Percentiles rank a stretch among this genome's conserved stretches.
Evolutionary conservation across 176 grass and related monocot genomes (phyloP).

Genomic region (Saccharum spontaneum): DNA sequence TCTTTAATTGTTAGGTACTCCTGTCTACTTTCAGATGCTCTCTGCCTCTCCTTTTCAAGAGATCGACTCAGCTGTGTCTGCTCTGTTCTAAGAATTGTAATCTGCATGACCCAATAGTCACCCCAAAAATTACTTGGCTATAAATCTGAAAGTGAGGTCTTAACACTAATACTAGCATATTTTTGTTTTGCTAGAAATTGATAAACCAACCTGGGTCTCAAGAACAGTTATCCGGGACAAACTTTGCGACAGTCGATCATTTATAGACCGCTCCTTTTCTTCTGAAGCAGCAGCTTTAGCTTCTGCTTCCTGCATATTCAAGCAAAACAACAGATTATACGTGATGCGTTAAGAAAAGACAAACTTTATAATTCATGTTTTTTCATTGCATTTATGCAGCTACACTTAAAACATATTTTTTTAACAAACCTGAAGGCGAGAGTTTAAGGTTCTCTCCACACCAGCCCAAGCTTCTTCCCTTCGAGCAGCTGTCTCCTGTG

Average conservation of each 20-base stretch:
- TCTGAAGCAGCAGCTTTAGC: conserved; percentile 95
- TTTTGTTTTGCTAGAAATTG: conserved; percentile 8
- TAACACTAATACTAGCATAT: not conserved
- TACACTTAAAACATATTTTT: conserved; percentile 19
- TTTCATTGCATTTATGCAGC: not conserved
- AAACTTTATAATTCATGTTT: conserved; percentile 17
- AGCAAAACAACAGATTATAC: conserved; percentile 18
- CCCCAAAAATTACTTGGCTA: conserved; percentile 8
- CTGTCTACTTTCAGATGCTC: conserved; percentile 98
- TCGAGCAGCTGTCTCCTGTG: conserved; percentile 84
- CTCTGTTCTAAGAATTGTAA: conserved; percentile 97
- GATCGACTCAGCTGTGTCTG: conserved; percentile 97
- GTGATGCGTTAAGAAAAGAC: conserved; percentile 7
- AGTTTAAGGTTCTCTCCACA: conserved; percentile 90
- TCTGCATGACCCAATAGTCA: conserved; percentile 52
- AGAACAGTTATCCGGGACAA: conserved; percentile 84
- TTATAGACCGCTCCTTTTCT: conserved; percentile 88
- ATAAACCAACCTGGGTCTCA: conserved; percentile 83
- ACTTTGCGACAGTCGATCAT: conserved; percentile 85
- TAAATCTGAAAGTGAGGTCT: conserved; percentile 16
- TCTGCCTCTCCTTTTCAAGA: conserved; percentile 98
- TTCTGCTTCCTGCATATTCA: conserved; percentile 91
- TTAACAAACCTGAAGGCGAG: conserved; percentile 79
- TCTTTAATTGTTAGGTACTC: conserved; percentile 90
- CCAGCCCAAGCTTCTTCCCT: conserved; percentile 96